Percentiles rank a stretch among this genome's conserved stretches.
These are phyloP conservation scores for Starmerella vaccinii DNA, from an alignment of 805 yeast species.

Conservation along the genomic window DNA sequence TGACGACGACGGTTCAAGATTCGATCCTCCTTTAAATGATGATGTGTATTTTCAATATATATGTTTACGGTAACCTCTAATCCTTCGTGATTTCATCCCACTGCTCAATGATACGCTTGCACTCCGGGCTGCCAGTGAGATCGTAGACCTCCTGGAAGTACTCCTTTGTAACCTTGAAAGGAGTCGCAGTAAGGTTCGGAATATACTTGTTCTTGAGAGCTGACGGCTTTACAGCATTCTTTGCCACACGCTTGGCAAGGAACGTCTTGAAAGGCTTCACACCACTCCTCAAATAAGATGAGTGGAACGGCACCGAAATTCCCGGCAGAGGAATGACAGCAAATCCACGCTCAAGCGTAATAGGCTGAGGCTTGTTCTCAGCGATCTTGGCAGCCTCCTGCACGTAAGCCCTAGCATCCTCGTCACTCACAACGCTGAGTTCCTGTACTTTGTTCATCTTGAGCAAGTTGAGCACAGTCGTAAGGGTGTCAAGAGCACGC, in stretches of 20 bases:
- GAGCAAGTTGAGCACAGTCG: slow-evolving; percentile 85
- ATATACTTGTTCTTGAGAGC: slow-evolving; percentile 89
- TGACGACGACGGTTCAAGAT: too few species aligned
- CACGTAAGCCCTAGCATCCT: slow-evolving; percentile 78
- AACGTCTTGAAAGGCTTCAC: slow-evolving; percentile 98
- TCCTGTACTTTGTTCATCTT: slow-evolving; percentile 89
- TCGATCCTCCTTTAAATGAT: too few species aligned
- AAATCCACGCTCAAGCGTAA: slow-evolving; percentile 92
- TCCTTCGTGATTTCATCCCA: slow-evolving; percentile 69
- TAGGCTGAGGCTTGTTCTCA: slow-evolving; percentile 85
- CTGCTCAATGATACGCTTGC: slow-evolving; percentile 80
- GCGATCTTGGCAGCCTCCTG: slow-evolving; percentile 76
- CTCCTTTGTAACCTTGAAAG: slow-evolving; percentile 90
- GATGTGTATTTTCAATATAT: neutral
- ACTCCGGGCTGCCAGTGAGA: slow-evolving; percentile 82
- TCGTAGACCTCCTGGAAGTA: slow-evolving; percentile 93
- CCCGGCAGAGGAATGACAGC: slow-evolving; percentile 98
- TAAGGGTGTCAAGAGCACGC: slow-evolving; percentile 84
- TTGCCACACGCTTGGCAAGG: slow-evolving; percentile 89
- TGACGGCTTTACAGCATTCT: slow-evolving; percentile 89
- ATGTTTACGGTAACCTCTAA: slow-evolving; percentile 5
- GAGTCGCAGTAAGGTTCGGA: slow-evolving; percentile 97
- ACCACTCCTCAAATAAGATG: slow-evolving; percentile 95
- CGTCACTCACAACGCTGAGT: slow-evolving; percentile 71
- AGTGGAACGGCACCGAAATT: slow-evolving; percentile 99